Evolutionary conservation across 2,329 filamentous ascomycete genomes (phyloP).

Genomic region (Penicillium sp.): DNA sequence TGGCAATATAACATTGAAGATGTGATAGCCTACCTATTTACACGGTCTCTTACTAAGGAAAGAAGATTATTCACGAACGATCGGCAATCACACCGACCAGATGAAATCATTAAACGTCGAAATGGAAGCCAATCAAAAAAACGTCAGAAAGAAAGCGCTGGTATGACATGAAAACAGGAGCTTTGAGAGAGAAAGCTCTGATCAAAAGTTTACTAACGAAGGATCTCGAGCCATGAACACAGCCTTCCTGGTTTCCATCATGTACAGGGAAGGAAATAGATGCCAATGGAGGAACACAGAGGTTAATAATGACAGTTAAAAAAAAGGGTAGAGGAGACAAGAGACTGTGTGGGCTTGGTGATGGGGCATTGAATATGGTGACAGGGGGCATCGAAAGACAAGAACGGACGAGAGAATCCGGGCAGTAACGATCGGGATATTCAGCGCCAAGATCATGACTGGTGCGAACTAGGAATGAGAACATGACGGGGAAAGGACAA

Average conservation of each 20-base stretch:
- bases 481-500: slow-evolving; percentile 24
- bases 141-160: slow-evolving; percentile 3
- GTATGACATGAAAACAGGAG: slow-evolving; percentile 6
- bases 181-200: not conserved
- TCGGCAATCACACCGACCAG: slow-evolving; percentile 1
- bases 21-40: not conserved
- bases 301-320: slow-evolving; percentile 22
- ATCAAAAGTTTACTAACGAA: not conserved
- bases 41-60: not conserved
- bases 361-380: slow-evolving; percentile 22
- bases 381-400: slow-evolving; percentile 15
- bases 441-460: slow-evolving; percentile 32
- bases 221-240: slow-evolving; percentile 26
- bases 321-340: slow-evolving; percentile 24
- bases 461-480: slow-evolving; percentile 25
- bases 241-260: slow-evolving; percentile 32
- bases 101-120: slow-evolving; percentile 9
- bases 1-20: not conserved
- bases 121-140: not conserved
- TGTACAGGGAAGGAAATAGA: slow-evolving; percentile 33
- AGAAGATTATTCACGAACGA: not conserved
- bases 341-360: slow-evolving; percentile 28
- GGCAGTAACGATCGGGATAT: slow-evolving; percentile 21
- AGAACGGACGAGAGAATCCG: slow-evolving; percentile 17
- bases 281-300: slow-evolving; percentile 19